Evolutionary conservation across 192 early-diverging fungal species (phyloP), one percentile per base, ranked within the genome.

Genomic region (Gamsiella multidivaricata): DNA sequence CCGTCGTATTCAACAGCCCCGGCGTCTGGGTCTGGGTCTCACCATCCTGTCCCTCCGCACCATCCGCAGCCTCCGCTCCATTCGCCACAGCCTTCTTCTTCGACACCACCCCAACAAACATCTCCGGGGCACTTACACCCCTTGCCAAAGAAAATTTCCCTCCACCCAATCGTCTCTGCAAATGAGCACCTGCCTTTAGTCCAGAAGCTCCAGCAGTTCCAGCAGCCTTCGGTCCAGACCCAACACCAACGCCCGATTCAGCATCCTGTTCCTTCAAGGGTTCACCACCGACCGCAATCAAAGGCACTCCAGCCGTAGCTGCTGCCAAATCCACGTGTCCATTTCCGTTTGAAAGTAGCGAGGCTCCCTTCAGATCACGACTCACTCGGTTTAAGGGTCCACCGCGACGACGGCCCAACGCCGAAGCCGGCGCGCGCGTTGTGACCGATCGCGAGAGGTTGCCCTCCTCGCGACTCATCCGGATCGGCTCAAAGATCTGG

Each of bases 401-500:
- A 25, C 33, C 60, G 10, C 12, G 45, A 23, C 64, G 63, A 32
- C 58, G 64, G 42, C 51, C 54, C 5, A 76, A 12, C 18, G 60
- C 47, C 6, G 66, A 23, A 11, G 65, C 72, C 2, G 64, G 58
- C 0, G 65, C 64, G 15, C 72, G 72, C 18, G 72, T 76, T 9
- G 72, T 76, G 28, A 72, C 70, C 5, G 72, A 76, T 15, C 72
- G 49, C 29, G 72, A 76, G n/a, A 76, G 52, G 29, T 67, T 66
- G 5, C 74, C 74, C 23, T 78, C 74, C 49, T 78, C 74, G 26
- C 74, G 74, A 5, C 59, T 55, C 74, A 78, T 78, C 26, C 60
- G 29, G 47, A 78, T 78, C 9, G 74, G 74, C 29, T 68, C 66
- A 70, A 84, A 86, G 46, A 86, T 81, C 42, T 70, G 65, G 12